These are phyloP conservation scores for Xerocomus potaroensis DNA, from an alignment of 768 basidiomycete genomes.

Conservation along the genomic window DNA sequence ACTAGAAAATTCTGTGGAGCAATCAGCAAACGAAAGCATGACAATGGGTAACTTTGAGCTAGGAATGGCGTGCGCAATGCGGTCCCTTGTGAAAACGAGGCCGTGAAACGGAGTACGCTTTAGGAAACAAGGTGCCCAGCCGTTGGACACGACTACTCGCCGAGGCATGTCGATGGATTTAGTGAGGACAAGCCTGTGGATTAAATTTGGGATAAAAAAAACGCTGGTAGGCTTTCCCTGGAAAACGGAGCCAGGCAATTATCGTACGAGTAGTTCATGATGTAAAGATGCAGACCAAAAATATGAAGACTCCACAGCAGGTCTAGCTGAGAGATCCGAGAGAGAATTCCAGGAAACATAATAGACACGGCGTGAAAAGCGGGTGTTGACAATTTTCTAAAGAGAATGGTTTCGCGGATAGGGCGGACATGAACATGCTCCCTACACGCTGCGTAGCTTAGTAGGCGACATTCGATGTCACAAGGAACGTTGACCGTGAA, in stretches of 20 bases:
- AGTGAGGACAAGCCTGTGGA: conserved; percentile 14
- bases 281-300: conserved; percentile 26
- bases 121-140: conserved; percentile 15
- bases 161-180: conserved; percentile 18
- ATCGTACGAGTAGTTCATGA: conserved; percentile 16
- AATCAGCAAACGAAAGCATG: conserved; percentile 4
- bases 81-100: conserved; percentile 17
- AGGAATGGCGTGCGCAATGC: conserved; percentile 13
- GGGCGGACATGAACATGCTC: conserved; percentile 26
- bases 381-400: conserved; percentile 15
- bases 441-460: conserved; percentile 18
- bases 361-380: conserved; percentile 20
- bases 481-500: conserved; percentile 14
- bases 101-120: conserved; percentile 10
- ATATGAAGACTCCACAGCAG: conserved; percentile 13
- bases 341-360: conserved; percentile 14
- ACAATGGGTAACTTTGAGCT: conserved; percentile 5
- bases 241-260: conserved; percentile 10
- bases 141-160: not conserved
- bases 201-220: conserved; percentile 7
- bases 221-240: conserved; percentile 4
- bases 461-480: conserved; percentile 24
- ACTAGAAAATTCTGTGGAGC: conserved; percentile 17
- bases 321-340: conserved; percentile 9
- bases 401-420: conserved; percentile 19